These are phyloP conservation scores for Dendrostoma leiphaemia DNA, from an alignment of 2,329 filamentous ascomycete species.

Conservation along the genomic window DNA sequence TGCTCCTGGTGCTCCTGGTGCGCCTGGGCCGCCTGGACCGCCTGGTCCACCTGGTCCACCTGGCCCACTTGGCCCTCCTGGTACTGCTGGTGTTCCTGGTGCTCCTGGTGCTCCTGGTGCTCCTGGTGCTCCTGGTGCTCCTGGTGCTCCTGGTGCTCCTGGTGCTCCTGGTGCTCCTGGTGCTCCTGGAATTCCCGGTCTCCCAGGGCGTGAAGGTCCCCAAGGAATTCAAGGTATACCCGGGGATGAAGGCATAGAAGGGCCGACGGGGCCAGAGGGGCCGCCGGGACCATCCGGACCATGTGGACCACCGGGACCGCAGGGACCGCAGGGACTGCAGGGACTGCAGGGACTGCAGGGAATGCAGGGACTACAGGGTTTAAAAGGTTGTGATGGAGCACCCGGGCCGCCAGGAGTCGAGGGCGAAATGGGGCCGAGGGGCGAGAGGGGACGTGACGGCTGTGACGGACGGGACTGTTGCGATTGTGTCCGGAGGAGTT, in stretches of 20 bases:
- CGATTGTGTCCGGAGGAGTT: background rate
- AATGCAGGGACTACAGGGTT: background rate
- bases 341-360: background rate
- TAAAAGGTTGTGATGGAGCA: background rate
- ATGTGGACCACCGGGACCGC: background rate
- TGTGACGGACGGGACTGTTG: background rate
- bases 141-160: background rate
- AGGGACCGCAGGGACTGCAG: background rate
- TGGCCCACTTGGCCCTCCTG: background rate
- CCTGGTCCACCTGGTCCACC: background rate
- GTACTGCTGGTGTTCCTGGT: background rate
- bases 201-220: background rate
- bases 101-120: background rate
- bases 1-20: background rate
- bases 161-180: background rate
- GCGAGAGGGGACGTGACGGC: background rate
- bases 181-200: background rate
- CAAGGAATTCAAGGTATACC: background rate
- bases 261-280: background rate
- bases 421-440: background rate
- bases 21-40: background rate
- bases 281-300: background rate
- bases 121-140: background rate
- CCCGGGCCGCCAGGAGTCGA: background rate
- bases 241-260: background rate